Base-by-base conservation (phyloP, 495 filamentous ascomycete genomes). In the Daldinia childiae region DNA sequence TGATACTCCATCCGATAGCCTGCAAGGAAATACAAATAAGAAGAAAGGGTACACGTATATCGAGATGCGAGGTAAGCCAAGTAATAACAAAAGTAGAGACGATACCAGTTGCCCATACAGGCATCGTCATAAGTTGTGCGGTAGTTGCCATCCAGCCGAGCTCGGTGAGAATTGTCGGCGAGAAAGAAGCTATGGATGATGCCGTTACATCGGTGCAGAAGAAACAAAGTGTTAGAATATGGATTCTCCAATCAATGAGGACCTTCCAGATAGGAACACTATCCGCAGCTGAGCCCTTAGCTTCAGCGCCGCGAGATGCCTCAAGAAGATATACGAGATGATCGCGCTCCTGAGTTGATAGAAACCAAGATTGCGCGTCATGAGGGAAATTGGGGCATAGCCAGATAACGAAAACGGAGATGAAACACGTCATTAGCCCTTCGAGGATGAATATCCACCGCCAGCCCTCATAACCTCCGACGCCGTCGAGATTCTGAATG, bases 381-480 rank as follows among this genome's bases (percentile, higher is more conserved):
- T 90, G 90, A 0, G 92, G 92, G 72, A 93, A 94, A 69, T 94
- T 90, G 62, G 89, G 86, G 3, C 94, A 90, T 71, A 90, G 80
- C 87, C 87, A 92, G 76, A 91, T 89, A 6, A 86, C 88, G 3
- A 83, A 79, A 1, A 91, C 29, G 0, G 89, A 91, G 34, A 93
- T 81, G 12, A 94, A 2, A 14, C 91, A 75, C 0, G 91, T 93
- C 4, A 83, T 81, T 11, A 86, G 82, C 0, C 91, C 91, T 76
- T 92, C 90, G 12, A 89, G 77, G 52, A 86, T 84, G 74, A 91
- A 92, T 62, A 92, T 91, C 90, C 90, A 92, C 4, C 87, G 81
- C 90, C 90, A 92, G 2, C 90, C 90, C 1, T 77, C 67, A 62
- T 85, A 87, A 1, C 88, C 88, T 15, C 88, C 89, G 14, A 88